Conservation (phyloP, 176 grass and related monocot genomes). For the Triticum monococcum region DNA sequence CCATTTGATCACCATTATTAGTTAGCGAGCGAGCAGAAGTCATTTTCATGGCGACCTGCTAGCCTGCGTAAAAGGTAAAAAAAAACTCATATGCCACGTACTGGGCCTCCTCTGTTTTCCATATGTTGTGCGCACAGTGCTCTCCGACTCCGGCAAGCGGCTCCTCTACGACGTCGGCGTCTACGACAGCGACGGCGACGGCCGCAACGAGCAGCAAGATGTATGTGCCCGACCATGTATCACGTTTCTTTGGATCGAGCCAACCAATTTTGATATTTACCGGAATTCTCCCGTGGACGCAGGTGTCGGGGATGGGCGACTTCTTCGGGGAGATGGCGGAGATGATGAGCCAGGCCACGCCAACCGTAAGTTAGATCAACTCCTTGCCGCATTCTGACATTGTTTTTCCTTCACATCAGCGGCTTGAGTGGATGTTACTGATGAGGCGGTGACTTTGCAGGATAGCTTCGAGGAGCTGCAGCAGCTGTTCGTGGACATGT, state of each 20-base stretch:
- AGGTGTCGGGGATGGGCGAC: constrained; percentile 58
- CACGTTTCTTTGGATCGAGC: not conserved
- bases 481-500: constrained; percentile 78
- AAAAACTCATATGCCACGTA: constrained; percentile 11
- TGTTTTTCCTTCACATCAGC: not conserved
- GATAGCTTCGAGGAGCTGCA: constrained; percentile 82
- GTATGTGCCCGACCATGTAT: not conserved
- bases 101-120: not conserved
- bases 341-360: constrained; percentile 75
- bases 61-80: not conserved
- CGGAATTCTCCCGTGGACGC: not conserved
- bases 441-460: not conserved
- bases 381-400: too few species aligned
- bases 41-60: not conserved
- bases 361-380: constrained; percentile 36
- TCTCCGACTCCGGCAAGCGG: constrained; percentile 87
- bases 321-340: constrained; percentile 78
- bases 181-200: constrained; percentile 64
- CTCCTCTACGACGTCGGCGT: constrained; percentile 85
- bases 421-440: not conserved
- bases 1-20: too few species aligned
- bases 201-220: constrained; percentile 27
- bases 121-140: constrained; percentile 45
- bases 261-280: not conserved
- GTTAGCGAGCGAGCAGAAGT: not conserved